Evolutionary conservation across 208 protist genomes (phyloP), one percentile per base, ranked within the genome.

Genomic region (Chromosphaera perkinsii): DNA sequence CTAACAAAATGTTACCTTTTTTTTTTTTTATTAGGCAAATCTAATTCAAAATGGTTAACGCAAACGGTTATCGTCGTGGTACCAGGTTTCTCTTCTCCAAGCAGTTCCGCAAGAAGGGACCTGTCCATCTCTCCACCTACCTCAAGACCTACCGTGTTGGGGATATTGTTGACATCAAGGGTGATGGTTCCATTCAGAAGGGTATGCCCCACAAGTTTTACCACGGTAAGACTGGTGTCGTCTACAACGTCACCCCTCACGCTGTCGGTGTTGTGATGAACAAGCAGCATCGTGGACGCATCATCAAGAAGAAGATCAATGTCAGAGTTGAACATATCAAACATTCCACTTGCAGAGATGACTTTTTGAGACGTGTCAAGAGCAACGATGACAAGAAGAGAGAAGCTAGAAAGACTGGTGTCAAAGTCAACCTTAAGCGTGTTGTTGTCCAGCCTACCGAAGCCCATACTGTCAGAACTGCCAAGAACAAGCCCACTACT

Each of bases 161-260:
- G 71, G 96, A 99, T 75, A 97, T 92, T 81, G 97, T 99, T 43
- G 95, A 99, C 72, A 90, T 99, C 75, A 88, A 92, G 9, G 91
- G 85, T 47, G 96, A 99, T 81, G 86, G 91, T 43, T 83, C 96
- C n/a, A 87, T 98, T 75, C 96, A 98, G 59, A 95, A 95, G 55
- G 96, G 96, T 82, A 98, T 99, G 95, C 96, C 97, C 57, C 90
- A 99, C 91, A 98, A 98, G 86, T 97, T 94, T 88, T 99, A 99
- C 92, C 96, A 99, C 82, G 97, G 97, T 67, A 94, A 91, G 79
- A 99, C 97, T 62, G 97, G 97, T 68, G 84, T 88, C 65, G 92
- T 99, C 32, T 99, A 93, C 94, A 99, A 99, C 85, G 91, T 99
- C 37, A 97, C 94, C 52, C 90, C 88, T 65, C 89, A 92, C 65